Evolutionary conservation across 2,329 filamentous ascomycete species (phyloP).

Genomic region (Fusarium vanettenii): DNA sequence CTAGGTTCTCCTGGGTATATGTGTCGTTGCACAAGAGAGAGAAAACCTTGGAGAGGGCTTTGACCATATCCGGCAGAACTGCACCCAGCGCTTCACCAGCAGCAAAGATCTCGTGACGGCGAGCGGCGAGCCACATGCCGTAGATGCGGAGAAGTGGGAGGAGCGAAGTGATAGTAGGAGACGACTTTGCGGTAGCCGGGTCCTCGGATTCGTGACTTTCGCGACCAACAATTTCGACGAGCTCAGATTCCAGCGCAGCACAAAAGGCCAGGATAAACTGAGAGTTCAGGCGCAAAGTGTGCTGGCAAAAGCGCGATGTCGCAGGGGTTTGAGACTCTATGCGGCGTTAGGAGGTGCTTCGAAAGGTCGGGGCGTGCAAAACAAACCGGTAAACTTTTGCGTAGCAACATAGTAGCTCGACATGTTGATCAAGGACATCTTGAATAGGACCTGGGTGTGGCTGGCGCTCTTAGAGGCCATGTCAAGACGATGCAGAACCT

Average conservation of each 20-base stretch:
- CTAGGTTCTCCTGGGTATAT: constrained; percentile 53
- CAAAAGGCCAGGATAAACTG: constrained; percentile 80
- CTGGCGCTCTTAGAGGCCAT: constrained; percentile 77
- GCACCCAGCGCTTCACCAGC: constrained; percentile 58
- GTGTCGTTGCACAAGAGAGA: constrained; percentile 60
- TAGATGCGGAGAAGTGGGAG: constrained; percentile 65
- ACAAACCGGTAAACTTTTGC: constrained; percentile 49
- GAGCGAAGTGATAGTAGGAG: constrained; percentile 54
- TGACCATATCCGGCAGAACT: constrained; percentile 59
- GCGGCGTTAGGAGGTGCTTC: constrained; percentile 12
- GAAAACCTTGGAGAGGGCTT: constrained; percentile 58
- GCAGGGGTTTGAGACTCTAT: constrained; percentile 60
- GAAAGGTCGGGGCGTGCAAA: neutral
- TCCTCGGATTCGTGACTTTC: constrained; percentile 38
- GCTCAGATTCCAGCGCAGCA: constrained; percentile 75
- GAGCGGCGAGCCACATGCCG: constrained; percentile 64
- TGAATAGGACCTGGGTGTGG: constrained; percentile 74
- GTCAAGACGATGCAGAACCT: constrained; percentile 83
- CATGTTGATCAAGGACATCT: constrained; percentile 87
- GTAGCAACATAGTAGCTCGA: constrained; percentile 80
- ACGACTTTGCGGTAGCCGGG: constrained; percentile 46
- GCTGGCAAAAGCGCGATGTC: constrained; percentile 65
- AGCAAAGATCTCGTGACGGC: constrained; percentile 58
- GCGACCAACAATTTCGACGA: constrained; percentile 62
- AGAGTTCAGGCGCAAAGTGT: constrained; percentile 81